These are phyloP conservation scores for Solanum etuberosum DNA, from an alignment of 257 asterid genomes.

Conservation along the genomic window DNA sequence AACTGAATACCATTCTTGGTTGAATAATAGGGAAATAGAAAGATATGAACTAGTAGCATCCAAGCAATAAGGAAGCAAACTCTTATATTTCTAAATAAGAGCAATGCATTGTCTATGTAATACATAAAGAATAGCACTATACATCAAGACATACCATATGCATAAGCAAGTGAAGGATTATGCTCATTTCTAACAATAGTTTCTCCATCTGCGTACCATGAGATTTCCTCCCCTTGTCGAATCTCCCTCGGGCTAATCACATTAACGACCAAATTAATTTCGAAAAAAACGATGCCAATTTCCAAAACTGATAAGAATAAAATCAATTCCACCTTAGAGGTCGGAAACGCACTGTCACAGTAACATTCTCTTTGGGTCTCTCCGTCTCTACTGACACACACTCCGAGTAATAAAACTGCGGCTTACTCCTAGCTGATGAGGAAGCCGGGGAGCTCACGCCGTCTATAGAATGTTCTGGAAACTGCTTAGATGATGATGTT, in stretches of 20 bases:
- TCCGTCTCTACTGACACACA: constrained; percentile 28
- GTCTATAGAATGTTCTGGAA: constrained; percentile 55
- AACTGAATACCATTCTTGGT: neutral
- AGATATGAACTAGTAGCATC: neutral
- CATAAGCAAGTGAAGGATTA: constrained; percentile 82
- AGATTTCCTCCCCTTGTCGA: constrained; percentile 95
- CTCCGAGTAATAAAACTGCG: constrained; percentile 38
- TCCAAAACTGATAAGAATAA: neutral
- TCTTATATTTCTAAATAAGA: neutral
- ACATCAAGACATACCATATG: constrained; percentile 55
- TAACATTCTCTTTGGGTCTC: constrained; percentile 83
- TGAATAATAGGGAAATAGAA: neutral
- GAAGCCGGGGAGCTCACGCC: constrained; percentile 81
- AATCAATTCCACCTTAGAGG: constrained; percentile 69
- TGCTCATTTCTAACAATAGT: constrained; percentile 89
- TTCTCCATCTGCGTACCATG: constrained; percentile 99
- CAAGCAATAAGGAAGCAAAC: neutral
- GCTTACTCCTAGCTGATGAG: constrained; percentile 70
- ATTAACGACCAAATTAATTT: constrained; percentile 7
- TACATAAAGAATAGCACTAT: neutral
- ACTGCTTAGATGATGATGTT: constrained; percentile 73
- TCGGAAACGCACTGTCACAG: constrained; percentile 94
- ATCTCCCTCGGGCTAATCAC: constrained; percentile 82
- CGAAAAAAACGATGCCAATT: neutral
- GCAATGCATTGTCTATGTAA: neutral